A percentile compares a stretch with the other conserved stretches of the same genome.
These are phyloP conservation scores for Tanacetum coccineum DNA, from an alignment of 129 eudicot species.

Conservation along the genomic window DNA sequence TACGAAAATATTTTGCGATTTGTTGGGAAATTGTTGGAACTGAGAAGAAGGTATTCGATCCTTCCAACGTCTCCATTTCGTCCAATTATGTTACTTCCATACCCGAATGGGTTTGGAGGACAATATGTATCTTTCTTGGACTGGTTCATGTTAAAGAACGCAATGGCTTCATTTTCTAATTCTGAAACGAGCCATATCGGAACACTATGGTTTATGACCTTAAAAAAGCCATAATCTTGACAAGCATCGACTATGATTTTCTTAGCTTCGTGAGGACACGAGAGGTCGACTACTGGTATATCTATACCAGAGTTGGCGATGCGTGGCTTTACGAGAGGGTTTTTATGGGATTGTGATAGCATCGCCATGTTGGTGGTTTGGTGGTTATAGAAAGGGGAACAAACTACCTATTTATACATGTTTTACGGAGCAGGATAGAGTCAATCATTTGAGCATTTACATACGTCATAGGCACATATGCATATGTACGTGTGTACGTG, in stretches of 20 bases:
- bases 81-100: slow-evolving; percentile 49
- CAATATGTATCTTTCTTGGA: slow-evolving; percentile 36
- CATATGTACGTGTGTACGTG: neutral
- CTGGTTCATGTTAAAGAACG: slow-evolving; percentile 40
- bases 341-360: slow-evolving; percentile 29
- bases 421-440: slow-evolving; percentile 12
- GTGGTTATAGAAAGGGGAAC: slow-evolving; percentile 16
- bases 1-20: slow-evolving; percentile 36
- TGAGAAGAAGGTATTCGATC: slow-evolving; percentile 58
- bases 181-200: slow-evolving; percentile 26
- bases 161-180: slow-evolving; percentile 43
- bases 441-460: neutral
- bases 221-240: slow-evolving; percentile 58
- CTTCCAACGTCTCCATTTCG: slow-evolving; percentile 57
- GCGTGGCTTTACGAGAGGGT: slow-evolving; percentile 31
- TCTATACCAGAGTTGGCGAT: slow-evolving; percentile 12
- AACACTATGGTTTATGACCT: slow-evolving; percentile 52
- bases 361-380: slow-evolving; percentile 45
- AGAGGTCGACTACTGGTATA: slow-evolving; percentile 52
- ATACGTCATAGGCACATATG: neutral
- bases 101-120: slow-evolving; percentile 46
- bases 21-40: slow-evolving; percentile 26
- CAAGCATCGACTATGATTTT: slow-evolving; percentile 48
- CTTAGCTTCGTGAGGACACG: slow-evolving; percentile 33
- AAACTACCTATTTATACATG: slow-evolving; percentile 28